Evolutionary conservation across 1,284 basidiomycete species (phyloP).

Genomic region (Polyporus tsugae): DNA sequence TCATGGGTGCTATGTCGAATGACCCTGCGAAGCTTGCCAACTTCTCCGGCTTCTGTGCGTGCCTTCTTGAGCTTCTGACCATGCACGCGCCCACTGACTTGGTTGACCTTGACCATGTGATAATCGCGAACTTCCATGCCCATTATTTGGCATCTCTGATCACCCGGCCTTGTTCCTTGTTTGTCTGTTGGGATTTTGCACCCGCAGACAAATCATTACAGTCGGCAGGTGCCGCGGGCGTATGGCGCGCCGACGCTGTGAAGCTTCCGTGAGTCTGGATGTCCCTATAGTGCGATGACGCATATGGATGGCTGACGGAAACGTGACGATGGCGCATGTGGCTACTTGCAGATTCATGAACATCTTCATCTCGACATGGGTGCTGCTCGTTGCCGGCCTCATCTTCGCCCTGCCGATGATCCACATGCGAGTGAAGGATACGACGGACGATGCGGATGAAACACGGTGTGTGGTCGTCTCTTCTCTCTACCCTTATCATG

Average conservation of each 20-base stretch:
- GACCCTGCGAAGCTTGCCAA: conserved; percentile 56
- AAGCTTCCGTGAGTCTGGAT: conserved; percentile 44
- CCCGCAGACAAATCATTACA: conserved; percentile 52
- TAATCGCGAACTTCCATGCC: neutral
- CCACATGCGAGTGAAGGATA: conserved; percentile 49
- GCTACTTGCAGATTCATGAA: conserved; percentile 47
- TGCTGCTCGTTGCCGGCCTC: conserved; percentile 50
- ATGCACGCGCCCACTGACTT: conserved; percentile 12
- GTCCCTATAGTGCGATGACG: neutral
- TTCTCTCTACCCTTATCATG: neutral
- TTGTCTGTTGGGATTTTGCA: neutral
- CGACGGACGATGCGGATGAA: conserved; percentile 44
- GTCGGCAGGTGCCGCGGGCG: conserved; percentile 52
- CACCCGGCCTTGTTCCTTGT: neutral
- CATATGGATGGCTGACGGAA: conserved; percentile 14
- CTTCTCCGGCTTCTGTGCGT: conserved; percentile 56
- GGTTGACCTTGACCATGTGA: conserved; percentile 14
- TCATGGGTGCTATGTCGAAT: conserved; percentile 59
- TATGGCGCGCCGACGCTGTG: conserved; percentile 53
- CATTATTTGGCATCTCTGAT: conserved; percentile 4
- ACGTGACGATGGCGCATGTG: neutral
- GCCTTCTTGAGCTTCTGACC: conserved; percentile 13
- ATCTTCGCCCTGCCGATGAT: conserved; percentile 57
- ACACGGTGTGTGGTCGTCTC: conserved; percentile 35
- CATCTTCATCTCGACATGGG: conserved; percentile 55